These are phyloP conservation scores for Plasmodium falciparum DNA, from an alignment of 169 alveolate species.

Conservation along the genomic window DNA sequence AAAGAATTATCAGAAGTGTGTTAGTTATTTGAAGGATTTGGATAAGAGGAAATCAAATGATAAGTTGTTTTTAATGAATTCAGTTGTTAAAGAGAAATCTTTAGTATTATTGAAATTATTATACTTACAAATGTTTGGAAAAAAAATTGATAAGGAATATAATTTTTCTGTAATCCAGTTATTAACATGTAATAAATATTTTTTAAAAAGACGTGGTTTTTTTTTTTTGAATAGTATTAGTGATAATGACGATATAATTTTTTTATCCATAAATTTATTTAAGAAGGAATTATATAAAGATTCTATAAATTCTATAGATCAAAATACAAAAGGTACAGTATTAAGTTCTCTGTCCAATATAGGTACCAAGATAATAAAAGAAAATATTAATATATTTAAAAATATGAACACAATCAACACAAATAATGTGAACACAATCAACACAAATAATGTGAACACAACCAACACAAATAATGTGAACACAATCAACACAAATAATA, in stretches of 20 bases:
- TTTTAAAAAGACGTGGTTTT: slow-evolving; percentile 45
- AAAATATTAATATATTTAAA: slow-evolving; percentile 4
- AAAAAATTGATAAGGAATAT: slow-evolving; percentile 51
- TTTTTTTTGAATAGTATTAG: slow-evolving; percentile 25
- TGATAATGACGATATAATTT: slow-evolving; percentile 40
- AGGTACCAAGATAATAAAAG: slow-evolving; percentile 16
- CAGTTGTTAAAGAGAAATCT: slow-evolving; percentile 34
- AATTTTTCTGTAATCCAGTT: slow-evolving; percentile 47
- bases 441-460: not conserved
- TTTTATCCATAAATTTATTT: slow-evolving; percentile 36
- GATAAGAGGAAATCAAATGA: slow-evolving; percentile 35
- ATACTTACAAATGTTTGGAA: slow-evolving; percentile 66
- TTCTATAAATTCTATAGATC: not conserved
- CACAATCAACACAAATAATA: not conserved
- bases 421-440: not conserved
- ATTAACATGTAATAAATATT: slow-evolving; percentile 49
- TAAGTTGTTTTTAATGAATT: slow-evolving; percentile 10
- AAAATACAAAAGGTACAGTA: not conserved
- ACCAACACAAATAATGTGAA: not conserved
- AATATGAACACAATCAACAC: not conserved
- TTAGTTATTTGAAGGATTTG: slow-evolving; percentile 20
- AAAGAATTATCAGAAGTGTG: slow-evolving; percentile 32
- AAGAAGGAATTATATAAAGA: slow-evolving; percentile 50
- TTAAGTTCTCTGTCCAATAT: slow-evolving; percentile 23
- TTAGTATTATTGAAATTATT: slow-evolving; percentile 18